Base-by-base conservation (phyloP, 2,329 filamentous ascomycete species). In the Paracoccidioides brasiliensis region DNA sequence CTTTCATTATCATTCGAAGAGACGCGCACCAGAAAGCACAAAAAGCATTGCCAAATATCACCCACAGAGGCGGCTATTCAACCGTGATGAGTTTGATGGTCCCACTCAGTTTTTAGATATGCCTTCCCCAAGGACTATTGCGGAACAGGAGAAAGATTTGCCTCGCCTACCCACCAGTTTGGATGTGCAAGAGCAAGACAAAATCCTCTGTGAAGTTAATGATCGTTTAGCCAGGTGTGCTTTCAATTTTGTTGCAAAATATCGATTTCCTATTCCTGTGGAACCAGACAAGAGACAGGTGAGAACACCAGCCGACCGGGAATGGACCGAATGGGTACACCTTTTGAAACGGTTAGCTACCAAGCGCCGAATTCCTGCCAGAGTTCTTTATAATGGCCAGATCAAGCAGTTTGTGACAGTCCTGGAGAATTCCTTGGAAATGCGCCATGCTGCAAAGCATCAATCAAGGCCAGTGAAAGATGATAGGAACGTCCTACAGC, bases 311-410 rank as follows among this genome's bases (percentile, higher is more conserved):
- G 82, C 84, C 64, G 87, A 90, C 71, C 80, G 87, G 59, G 88
- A 93, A 70, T 94, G 88, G 88, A 91, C 87, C 48, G 88, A 94
- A 72, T 94, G 88, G 88, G 88, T 91, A 55, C 89, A 90, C 69
- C 79, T 94, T 57, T 77, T 94, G 62, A 93, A 93, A 73, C 80
- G 88, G 52, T 79, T 94, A 57, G 88, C 88, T 37, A 94, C 88
- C 38, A 93, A 91, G 74, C 80, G 88, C 61, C 82, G 88, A 59
- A 91, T 94, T 62, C 88, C 88, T 5, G 86, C 88, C 49, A 79
- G 88, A 55, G 86, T 93, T 22, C 76, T 94, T 45, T 93, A 91
- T 75, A 88, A 93, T 68, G 86, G 87, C 57, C 88, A 94, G 72
- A 94, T 94, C 72, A 93, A 91, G 73, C 88, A 93, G 70, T 83